Evolutionary conservation across 257 asterid genomes (phyloP).

Genomic region (Solanum infundibuliforme): DNA sequence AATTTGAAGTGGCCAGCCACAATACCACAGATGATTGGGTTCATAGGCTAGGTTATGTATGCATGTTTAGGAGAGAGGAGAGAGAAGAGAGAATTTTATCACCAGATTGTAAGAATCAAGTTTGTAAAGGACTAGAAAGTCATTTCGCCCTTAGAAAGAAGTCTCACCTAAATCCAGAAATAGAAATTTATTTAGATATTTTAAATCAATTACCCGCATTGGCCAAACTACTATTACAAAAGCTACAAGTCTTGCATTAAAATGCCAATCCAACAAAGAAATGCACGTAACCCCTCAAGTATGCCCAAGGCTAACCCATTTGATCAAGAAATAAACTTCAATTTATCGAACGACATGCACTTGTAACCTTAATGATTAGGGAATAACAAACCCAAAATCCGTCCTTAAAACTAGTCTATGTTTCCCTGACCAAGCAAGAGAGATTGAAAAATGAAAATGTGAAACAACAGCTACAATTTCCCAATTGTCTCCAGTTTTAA

Average conservation of each 20-base stretch:
- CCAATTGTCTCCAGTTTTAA: background rate
- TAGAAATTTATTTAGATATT: too few species aligned
- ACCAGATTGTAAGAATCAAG: background rate
- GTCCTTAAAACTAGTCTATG: background rate
- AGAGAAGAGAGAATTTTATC: too few species aligned
- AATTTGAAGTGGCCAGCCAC: background rate
- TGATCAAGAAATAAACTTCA: too few species aligned
- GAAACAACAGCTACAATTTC: background rate
- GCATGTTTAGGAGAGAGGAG: too few species aligned
- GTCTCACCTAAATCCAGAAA: background rate
- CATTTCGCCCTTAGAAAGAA: background rate
- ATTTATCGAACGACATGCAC: background rate
- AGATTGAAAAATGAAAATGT: background rate
- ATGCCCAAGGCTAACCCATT: background rate
- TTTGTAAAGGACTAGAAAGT: background rate
- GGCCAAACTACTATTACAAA: too few species aligned
- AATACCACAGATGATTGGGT: background rate
- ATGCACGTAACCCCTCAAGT: background rate
- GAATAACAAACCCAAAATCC: background rate
- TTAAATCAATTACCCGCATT: too few species aligned
- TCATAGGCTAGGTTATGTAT: background rate
- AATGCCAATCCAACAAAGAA: background rate
- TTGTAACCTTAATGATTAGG: background rate
- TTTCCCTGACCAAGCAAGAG: background rate
- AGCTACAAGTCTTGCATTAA: too few species aligned